A percentile compares a stretch with the other conserved stretches of the same genome.
phyloP scores from a whole-genome alignment of 495 filamentous ascomycete genomes.

The Tuber umbilicatum region DNA sequence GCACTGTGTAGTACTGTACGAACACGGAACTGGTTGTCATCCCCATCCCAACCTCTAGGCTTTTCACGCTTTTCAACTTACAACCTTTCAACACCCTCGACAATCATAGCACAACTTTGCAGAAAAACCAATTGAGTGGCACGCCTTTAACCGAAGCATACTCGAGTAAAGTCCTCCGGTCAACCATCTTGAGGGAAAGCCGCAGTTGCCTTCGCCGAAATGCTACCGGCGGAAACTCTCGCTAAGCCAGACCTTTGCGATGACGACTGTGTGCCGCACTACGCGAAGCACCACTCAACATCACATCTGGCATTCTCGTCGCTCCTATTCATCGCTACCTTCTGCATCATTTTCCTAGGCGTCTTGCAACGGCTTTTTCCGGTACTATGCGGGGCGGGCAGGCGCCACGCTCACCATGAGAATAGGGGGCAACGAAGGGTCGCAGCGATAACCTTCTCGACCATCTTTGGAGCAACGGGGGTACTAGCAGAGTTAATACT shows the following conservation, averaged over 20 bases:
- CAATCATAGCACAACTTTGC: background rate
- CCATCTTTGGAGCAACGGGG: conserved; percentile 63
- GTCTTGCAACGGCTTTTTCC: conserved; percentile 60
- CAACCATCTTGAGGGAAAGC: background rate
- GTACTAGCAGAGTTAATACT: conserved; percentile 70
- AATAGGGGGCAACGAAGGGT: conserved; percentile 48
- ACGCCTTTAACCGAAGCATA: background rate
- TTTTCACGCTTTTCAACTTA: background rate
- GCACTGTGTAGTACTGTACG: too few relatives aligned
- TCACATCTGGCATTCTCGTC: conserved; percentile 45
- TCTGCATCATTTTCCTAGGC: conserved; percentile 51
- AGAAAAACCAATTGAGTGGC: background rate
- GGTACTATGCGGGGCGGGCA: conserved; percentile 53
- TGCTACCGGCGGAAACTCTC: background rate
- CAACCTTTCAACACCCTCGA: background rate
- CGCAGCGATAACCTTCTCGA: conserved; percentile 60
- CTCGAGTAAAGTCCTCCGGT: background rate
- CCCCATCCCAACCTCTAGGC: background rate
- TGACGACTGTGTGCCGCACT: conserved; percentile 34
- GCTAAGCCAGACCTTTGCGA: conserved; percentile 27
- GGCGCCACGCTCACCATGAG: conserved; percentile 49
- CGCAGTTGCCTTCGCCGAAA: background rate
- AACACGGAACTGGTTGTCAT: background rate
- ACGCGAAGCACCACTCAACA: conserved; percentile 21
- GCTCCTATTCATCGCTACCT: conserved; percentile 58